Evolutionary conservation across 306 rosid genomes (phyloP), one percentile per base, ranked within the genome.

Genomic region (Malus domestica): DNA sequence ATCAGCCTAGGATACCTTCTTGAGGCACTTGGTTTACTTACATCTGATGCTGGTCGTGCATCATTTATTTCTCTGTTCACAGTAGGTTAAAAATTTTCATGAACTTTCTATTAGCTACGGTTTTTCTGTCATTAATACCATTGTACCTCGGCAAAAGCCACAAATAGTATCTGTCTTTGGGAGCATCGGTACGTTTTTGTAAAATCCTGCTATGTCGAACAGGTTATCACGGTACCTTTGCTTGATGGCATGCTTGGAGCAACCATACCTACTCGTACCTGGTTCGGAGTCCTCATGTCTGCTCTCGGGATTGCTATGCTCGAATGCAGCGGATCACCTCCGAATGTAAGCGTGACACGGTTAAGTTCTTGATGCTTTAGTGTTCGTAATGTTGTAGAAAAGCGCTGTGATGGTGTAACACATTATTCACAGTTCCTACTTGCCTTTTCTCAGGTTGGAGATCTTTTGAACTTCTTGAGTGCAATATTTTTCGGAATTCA

Each of bases 21-120:
- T 84, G 93, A 89, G 85, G 92, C 93, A 62, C 30, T 89, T 74
- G 97, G 93, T 74, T 80, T 89, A 42, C 87, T 84, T 72, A 89
- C 97, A 68, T 87, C 97, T 54, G 97, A 89, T 83, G 92, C 97
- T 55, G 90, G 93, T 40, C 90, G 92, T 16, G 93, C 93, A 49
- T 89, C 93, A 4, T 91, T 91, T 70, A 73, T 86, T 64, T 81
- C 92, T 32, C 84, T 70, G 72, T 85, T 89, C 75, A 91, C 93
- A 66, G 93, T 91, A 72, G 64, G 82, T 63, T 52, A 40, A 54
- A 70, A 51, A 14, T 16, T 14, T 52, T 52, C 12, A 42, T 42
- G 1, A 42, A 9, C 45, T 42, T 42, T 2, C 45, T 42, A 42
- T 9, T 42, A 42, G 45, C 45, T 0, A 42, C 45, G 12, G 10